phyloP scores from a whole-genome alignment of 805 yeast genomes.

The Tetrapisispora namnaoensis region DNA sequence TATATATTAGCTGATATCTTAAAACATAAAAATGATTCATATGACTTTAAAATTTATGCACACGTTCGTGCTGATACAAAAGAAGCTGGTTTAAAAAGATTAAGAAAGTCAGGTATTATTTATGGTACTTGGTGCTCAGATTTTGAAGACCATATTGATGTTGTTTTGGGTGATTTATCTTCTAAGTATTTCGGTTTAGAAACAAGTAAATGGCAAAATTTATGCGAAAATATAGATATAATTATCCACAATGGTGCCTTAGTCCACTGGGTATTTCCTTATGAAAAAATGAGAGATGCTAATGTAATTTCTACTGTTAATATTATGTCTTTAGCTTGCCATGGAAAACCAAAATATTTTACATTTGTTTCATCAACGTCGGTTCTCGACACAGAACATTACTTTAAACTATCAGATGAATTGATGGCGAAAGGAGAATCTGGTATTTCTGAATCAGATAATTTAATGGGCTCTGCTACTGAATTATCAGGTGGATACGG shows the following conservation, averaged over 20 bases:
- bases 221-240: conserved; percentile 59
- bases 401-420: conserved; percentile 64
- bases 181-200: conserved; percentile 60
- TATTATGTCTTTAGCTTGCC: conserved; percentile 62
- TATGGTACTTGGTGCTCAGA: conserved; percentile 58
- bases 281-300: conserved; percentile 80
- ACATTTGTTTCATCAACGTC: conserved; percentile 95
- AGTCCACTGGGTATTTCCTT: conserved; percentile 98
- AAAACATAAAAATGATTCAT: conserved; percentile 35
- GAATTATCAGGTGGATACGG: conserved; percentile 94
- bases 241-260: conserved; percentile 95
- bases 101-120: conserved; percentile 62
- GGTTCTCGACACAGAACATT: conserved; percentile 76
- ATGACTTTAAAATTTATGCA: conserved; percentile 55
- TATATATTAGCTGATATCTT: conserved; percentile 74
- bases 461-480: conserved; percentile 64
- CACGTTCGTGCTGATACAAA: conserved; percentile 81
- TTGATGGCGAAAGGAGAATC: conserved; percentile 49
- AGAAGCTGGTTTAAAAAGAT: conserved; percentile 64
- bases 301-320: conserved; percentile 84
- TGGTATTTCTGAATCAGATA: conserved; percentile 79
- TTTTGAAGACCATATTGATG: conserved; percentile 49
- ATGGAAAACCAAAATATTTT: conserved; percentile 69
- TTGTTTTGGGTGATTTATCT: conserved; percentile 78
- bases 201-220: conserved; percentile 44